Evolutionary conservation across 345 rosid genomes (phyloP), one percentile per base, ranked within the genome.

Genomic region (Citrus trifoliata): DNA sequence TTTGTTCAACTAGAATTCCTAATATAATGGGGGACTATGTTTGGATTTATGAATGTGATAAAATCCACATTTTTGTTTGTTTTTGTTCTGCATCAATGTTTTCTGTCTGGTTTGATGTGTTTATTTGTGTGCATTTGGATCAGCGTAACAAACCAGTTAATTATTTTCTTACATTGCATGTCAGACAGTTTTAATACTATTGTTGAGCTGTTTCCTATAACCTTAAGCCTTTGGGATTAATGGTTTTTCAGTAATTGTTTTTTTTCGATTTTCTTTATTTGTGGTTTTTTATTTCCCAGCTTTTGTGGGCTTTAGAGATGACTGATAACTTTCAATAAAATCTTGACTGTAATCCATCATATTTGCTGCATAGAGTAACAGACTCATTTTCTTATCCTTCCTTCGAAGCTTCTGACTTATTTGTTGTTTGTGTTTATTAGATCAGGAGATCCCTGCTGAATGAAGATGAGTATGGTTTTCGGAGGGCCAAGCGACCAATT

Each of bases 381-480:
- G 32, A 60, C 27, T 56, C 60, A 1, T 33, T 62, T 28, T 37
- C 13, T 67, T 32, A 3, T 18, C 25, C 22, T 18, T 5, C 25
- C 10, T 60, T 7, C 72, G 42, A 53, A 30, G 35, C 5, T 27
- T 75, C 71, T 24, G 18, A 56, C 58, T 28, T 46, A 38, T 6
- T 16, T 10, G 71, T 67, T 68, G 38, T 67, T 32, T 51, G 65
- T 76, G n/a, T 56, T 73, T 73, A 79, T 70, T 79, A 94, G 99
- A 93, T 95, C 42, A 85, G 97, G 86, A 93, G 94, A 79, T 79
- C 95, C 24, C 68, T 95, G 55, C 88, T 92, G 60, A 89, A 86
- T 80, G 98, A 92, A 84, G 92, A 95, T 70, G 98, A 93, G 85
- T 84, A 88, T 58, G 98, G 98, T 65, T 92, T 93, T 77, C 83